Evolutionary conservation across 2,329 filamentous ascomycete genomes (phyloP), one percentile per base, ranked within the genome.

Genomic region (Falciphora oryzae): DNA sequence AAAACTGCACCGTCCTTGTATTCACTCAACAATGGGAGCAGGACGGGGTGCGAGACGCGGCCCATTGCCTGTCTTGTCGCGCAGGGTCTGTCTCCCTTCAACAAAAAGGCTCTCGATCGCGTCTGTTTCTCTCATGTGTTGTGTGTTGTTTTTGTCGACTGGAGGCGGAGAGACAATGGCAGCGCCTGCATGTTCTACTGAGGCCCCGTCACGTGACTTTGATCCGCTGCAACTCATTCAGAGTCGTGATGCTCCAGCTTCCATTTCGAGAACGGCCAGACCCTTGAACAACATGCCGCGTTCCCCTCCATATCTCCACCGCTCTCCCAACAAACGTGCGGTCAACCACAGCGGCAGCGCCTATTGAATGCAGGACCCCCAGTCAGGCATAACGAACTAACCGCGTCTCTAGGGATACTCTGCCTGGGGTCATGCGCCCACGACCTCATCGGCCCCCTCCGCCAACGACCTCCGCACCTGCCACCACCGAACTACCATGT

Each of bases 401-500:
- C 18, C 44, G 44, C 44, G 18, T 38, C 44, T 18, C 44, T 4
- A 2, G 6, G 44, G 18, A 8, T 2, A 32, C 16, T 13, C 32
- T 13, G 10, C 32, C 10, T n/a, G 8, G 18, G 29, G 29, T 11
- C 25, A 58, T 11, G 28, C 6, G n/a, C 25, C 29, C 10, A 58
- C 14, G 25, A n/a, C n/a, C 57, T 28, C 57, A 22, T 53, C 44
- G 6, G 27, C 29, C 58, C 22, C 58, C 28, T 16, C 58, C 29
- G 58, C 4, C 32, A 66, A 18, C 60, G 65, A 65, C 18, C 57
- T 50, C 57, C 61, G 31, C 62, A 66, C 63, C 16, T 68, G 62
- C 68, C 68, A 69, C 68, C 68, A 69, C 63, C 65, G 68, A 1
- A 65, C 65, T 7, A 69, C 67, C 66, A 69, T 69, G 14, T 69